Evolutionary conservation across 2,329 filamentous ascomycete genomes (phyloP).

Genomic region (Knoxdaviesia proteae): DNA sequence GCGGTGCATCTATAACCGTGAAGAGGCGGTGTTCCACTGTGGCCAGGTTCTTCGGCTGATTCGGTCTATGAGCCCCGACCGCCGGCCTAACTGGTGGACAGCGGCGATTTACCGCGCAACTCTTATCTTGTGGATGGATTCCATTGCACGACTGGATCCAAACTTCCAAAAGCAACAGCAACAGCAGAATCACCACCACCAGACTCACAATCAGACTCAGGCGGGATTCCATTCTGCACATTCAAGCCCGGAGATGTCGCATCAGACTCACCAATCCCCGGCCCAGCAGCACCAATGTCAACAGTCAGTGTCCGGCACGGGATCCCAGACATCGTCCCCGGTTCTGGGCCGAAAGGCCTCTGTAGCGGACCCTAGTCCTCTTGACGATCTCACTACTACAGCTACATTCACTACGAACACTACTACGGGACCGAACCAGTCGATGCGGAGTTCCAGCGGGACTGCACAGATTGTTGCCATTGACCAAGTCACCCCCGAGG

Average conservation of each 20-base stretch:
- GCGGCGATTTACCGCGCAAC: constrained; percentile 46
- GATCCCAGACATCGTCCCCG: no score
- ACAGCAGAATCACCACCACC: background rate
- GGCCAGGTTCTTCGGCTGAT: constrained; percentile 45
- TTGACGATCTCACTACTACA: background rate
- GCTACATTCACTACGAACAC: background rate
- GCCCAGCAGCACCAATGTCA: no score
- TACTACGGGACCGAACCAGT: background rate
- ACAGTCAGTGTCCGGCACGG: no score
- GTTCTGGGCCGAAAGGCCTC: no score
- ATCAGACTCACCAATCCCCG: no score
- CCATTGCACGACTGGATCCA: constrained; percentile 15
- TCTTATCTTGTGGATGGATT: constrained; percentile 41
- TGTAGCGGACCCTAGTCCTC: no score
- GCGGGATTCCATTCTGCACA: no score
- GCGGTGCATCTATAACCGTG: constrained; percentile 39
- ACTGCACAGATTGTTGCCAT: constrained; percentile 11
- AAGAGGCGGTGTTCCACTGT: constrained; percentile 45
- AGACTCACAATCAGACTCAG: no score
- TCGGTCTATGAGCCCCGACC: constrained; percentile 34
- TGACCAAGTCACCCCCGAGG: constrained; percentile 19
- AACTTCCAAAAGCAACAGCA: constrained; percentile 12
- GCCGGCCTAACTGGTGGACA: constrained; percentile 51
- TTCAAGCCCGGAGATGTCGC: no score
- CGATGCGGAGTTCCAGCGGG: background rate